Base-by-base conservation (phyloP, 306 rosid genomes). In the Prunus mira region DNA sequence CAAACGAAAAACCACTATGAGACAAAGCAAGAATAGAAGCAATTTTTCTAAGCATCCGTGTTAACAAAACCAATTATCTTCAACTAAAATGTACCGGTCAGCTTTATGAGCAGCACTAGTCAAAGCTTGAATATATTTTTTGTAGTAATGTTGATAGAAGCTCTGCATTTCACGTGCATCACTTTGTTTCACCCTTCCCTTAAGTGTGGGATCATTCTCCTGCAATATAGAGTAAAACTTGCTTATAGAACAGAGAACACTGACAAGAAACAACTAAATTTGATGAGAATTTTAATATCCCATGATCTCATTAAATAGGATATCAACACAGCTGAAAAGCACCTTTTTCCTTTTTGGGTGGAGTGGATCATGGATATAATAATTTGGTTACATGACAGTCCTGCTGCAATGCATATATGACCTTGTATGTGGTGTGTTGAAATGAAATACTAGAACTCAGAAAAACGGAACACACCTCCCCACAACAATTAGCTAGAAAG, bases 101-200 rank as follows among this genome's bases (percentile, higher is more conserved):
- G 96, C 97, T 84, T 94, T 94, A 82, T 94, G 92, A 65, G 97
- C 97, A 66, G 94, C 95, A 90, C 83, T 92, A 50, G 90, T 93
- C 84, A 94, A 86, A 72, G 98, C 98, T 79, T 95, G 98, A 78
- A 95, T 95, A 81, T 95, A 95, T 69, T 95, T 95, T 73, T 92
- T 95, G 89, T 95, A 95, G 86, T 95, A 95, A 77, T 90, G 97
- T 80, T 92, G 97, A 82, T 95, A 95, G 85, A 88, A 95, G 82
- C 97, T 92, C 84, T 95, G 98, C 98, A 95, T 92, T 89, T 95
- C 98, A 28, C 97, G 97, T n/a, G 98, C 97, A 86, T 95, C 98
- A 77, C 98, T 95, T 83, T 91, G 89, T 82, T 95, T 95, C 27
- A 95, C 90, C 81, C 98, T 90, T 76, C 97, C 98, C 84, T 85